These are phyloP conservation scores for Tuber calosporum DNA, from an alignment of 495 filamentous ascomycete species.

Conservation along the genomic window DNA sequence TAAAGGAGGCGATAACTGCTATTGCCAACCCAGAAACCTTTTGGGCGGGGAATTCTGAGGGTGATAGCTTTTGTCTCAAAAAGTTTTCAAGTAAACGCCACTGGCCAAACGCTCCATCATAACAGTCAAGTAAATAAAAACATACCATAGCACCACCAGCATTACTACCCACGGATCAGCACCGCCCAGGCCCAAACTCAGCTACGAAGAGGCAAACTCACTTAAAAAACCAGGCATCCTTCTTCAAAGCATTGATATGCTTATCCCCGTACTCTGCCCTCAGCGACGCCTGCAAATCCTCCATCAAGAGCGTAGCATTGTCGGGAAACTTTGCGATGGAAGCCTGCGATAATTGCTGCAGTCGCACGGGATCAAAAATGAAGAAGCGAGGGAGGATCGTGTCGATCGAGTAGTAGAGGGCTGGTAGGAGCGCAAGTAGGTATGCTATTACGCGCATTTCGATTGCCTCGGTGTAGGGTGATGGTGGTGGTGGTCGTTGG, in stretches of 20 bases:
- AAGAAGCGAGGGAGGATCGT: conserved; percentile 66
- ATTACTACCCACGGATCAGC: conserved; percentile 50
- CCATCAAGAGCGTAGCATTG: conserved; percentile 52
- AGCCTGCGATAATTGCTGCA: conserved; percentile 60
- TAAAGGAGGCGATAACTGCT: too few relatives aligned
- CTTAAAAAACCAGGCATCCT: conserved; percentile 65
- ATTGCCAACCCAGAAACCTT: not conserved
- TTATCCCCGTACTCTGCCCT: conserved; percentile 47
- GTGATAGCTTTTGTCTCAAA: not conserved
- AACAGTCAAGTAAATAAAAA: not conserved
- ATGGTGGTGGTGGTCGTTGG: not conserved
- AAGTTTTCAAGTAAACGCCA: not conserved
- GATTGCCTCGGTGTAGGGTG: not conserved
- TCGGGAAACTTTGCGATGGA: conserved; percentile 62
- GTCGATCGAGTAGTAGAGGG: conserved; percentile 58
- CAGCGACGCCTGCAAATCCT: conserved; percentile 48
- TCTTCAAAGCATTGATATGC: conserved; percentile 50
- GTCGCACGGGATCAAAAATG: conserved; percentile 61
- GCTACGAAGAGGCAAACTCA: conserved; percentile 31
- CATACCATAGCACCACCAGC: conserved; percentile 67
- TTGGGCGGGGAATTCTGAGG: not conserved
- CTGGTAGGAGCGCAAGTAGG: conserved; percentile 53
- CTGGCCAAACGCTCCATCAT: not conserved
- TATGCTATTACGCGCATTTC: not conserved
- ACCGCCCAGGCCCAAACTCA: not conserved